Conservation (phyloP, 768 basidiomycete species). For the Leucocoprinus sp. region DNA sequence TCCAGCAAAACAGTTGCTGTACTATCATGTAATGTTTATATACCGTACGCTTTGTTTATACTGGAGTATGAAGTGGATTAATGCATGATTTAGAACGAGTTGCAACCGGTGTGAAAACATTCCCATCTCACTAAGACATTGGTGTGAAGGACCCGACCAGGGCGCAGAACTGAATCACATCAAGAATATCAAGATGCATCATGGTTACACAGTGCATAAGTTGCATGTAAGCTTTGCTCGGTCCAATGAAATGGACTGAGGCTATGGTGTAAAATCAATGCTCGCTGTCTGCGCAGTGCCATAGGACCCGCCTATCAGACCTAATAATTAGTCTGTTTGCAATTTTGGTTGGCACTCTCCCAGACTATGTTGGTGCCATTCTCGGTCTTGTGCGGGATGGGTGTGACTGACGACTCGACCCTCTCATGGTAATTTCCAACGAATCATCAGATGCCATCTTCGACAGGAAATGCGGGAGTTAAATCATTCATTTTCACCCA, state of each 20-base stretch:
- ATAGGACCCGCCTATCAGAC: no score
- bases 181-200: no score
- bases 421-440: slow-evolving; percentile 41
- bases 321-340: no score
- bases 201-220: no score
- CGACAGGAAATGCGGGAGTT: slow-evolving; percentile 40
- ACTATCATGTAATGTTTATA: slow-evolving; percentile 59
- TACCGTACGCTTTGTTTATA: not conserved
- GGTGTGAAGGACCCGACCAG: slow-evolving; percentile 8
- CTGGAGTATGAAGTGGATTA: slow-evolving; percentile 4
- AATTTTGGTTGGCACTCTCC: not conserved
- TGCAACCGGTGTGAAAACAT: slow-evolving; percentile 4
- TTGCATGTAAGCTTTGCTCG: no score
- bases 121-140: slow-evolving; percentile 5
- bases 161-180: slow-evolving; percentile 7
- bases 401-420: slow-evolving; percentile 58
- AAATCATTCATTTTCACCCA: slow-evolving; percentile 45
- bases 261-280: no score
- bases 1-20: slow-evolving; percentile 93
- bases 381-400: slow-evolving; percentile 62
- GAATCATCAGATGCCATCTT: no score
- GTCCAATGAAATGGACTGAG: no score
- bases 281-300: no score
- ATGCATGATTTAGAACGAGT: not conserved
- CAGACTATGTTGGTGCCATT: slow-evolving; percentile 70